These are phyloP conservation scores for Cyclotella choctawhatcheeana DNA, from an alignment of 108 stramenopile genomes.

Conservation along the genomic window DNA sequence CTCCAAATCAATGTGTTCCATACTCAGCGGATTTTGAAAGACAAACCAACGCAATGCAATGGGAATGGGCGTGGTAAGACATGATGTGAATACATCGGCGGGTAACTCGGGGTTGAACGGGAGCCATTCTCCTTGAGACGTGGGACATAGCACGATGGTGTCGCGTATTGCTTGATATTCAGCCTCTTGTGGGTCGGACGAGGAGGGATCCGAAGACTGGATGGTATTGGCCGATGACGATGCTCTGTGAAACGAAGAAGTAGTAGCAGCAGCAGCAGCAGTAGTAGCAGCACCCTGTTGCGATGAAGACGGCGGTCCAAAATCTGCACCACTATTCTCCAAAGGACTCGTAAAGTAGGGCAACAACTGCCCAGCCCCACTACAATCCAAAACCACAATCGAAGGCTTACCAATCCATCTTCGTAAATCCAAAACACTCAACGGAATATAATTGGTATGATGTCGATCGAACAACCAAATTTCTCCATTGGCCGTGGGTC, in stretches of 20 bases:
- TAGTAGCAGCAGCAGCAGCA: no score
- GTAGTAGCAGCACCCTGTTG: no score
- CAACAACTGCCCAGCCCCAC: constrained; percentile 89
- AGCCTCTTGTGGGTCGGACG: constrained; percentile 21
- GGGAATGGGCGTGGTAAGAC: constrained; percentile 97
- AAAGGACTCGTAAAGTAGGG: constrained; percentile 75
- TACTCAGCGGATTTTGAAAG: constrained; percentile 72
- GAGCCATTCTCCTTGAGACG: constrained; percentile 91
- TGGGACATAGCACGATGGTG: constrained; percentile 96
- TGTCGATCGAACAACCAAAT: constrained; percentile 95
- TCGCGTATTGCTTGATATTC: constrained; percentile 66
- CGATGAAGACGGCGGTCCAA: no score
- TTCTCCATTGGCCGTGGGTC: constrained; percentile 96
- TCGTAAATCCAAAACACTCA: constrained; percentile 87
- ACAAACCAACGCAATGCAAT: constrained; percentile 97
- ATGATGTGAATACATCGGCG: constrained; percentile 98
- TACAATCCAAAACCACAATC: constrained; percentile 95
- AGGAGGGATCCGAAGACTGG: no score
- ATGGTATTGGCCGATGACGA: no score
- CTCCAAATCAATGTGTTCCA: constrained; percentile 53
- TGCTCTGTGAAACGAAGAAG: no score
- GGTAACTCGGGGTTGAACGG: constrained; percentile 95
- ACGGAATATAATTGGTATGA: constrained; percentile 98
- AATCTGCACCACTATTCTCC: constrained; percentile 1
- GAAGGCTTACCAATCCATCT: constrained; percentile 92